Conservation (phyloP, 768 basidiomycete species). For the Pleurotus cornucopiae region DNA sequence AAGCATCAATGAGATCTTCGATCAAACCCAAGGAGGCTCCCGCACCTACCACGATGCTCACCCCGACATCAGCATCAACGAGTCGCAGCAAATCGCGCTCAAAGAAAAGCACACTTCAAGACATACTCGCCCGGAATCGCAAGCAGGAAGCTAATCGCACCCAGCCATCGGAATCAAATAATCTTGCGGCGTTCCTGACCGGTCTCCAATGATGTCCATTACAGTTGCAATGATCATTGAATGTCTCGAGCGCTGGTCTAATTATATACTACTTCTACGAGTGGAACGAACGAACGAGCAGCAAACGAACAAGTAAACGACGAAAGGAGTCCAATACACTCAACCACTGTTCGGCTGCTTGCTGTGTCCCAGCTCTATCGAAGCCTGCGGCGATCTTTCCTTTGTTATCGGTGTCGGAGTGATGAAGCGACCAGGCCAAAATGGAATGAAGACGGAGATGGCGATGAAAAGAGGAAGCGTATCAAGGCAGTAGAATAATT, state of each 20-base stretch:
- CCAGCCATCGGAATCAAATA: slow-evolving; percentile 22
- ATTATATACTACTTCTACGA: too few species aligned
- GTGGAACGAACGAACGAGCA: too few species aligned
- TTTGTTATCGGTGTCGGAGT: neutral
- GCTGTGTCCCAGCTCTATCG: neutral
- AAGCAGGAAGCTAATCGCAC: slow-evolving; percentile 40
- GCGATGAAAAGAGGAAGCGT: slow-evolving; percentile 64
- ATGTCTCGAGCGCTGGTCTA: too few species aligned
- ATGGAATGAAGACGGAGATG: slow-evolving; percentile 46
- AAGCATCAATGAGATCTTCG: slow-evolving; percentile 8
- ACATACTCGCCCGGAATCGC: slow-evolving; percentile 60
- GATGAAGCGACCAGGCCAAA: slow-evolving; percentile 67
- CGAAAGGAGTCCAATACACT: slow-evolving; percentile 1
- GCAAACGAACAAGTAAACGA: slow-evolving; percentile 2
- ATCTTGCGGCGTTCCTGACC: slow-evolving; percentile 53
- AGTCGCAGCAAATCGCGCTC: slow-evolving; percentile 27
- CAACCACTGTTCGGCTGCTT: neutral
- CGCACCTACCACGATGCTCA: neutral
- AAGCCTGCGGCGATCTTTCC: neutral
- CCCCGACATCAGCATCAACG: slow-evolving; percentile 6
- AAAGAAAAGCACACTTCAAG: slow-evolving; percentile 56
- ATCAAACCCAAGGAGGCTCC: neutral
- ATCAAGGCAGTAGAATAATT: slow-evolving; percentile 62
- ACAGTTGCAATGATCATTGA: too few species aligned
- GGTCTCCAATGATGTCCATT: slow-evolving; percentile 25